Conservation (phyloP, 1,139 yeast species). For the Wickerhamiella pararugosa region DNA sequence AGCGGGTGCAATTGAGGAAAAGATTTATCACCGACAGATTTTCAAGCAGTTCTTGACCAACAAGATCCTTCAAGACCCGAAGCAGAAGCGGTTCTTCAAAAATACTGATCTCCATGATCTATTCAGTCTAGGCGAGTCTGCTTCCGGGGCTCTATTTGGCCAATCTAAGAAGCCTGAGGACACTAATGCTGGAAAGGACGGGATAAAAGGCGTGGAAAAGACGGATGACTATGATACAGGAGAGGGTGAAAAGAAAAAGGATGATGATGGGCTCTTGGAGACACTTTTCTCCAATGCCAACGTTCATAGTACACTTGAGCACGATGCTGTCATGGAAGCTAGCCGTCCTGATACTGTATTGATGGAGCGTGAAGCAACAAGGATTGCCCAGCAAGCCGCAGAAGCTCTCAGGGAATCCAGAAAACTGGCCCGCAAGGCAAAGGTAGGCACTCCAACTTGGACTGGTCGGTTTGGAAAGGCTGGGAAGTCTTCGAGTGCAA, state of each 20-base stretch:
- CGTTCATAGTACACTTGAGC: slow-evolving; percentile 62
- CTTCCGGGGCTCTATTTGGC: slow-evolving; percentile 46
- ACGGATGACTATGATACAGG: slow-evolving; percentile 31
- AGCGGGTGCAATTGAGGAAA: slow-evolving; percentile 92
- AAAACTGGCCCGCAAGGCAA: slow-evolving; percentile 42
- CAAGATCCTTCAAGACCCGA: slow-evolving; percentile 88
- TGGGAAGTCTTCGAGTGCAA: slow-evolving; percentile 29
- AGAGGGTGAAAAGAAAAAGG: slow-evolving; percentile 26
- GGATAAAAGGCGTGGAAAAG: slow-evolving; percentile 11
- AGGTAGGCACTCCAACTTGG: slow-evolving; percentile 87
- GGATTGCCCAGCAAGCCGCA: slow-evolving; percentile 67
- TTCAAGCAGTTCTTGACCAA: slow-evolving; percentile 90
- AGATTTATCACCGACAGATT: slow-evolving; percentile 89
- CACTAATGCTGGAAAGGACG: slow-evolving; percentile 16
- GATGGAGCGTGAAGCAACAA: slow-evolving; percentile 60
- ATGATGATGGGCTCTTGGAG: slow-evolving; percentile 43
- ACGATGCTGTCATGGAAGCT: slow-evolving; percentile 58
- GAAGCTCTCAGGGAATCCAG: slow-evolving; percentile 57
- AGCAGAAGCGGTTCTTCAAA: slow-evolving; percentile 83
- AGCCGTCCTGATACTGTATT: slow-evolving; percentile 38
- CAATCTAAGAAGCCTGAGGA: slow-evolving; percentile 16
- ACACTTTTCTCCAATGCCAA: slow-evolving; percentile 61
- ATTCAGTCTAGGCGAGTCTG: slow-evolving; percentile 64
- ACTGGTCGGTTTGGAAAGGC: slow-evolving; percentile 86
- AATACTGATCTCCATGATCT: slow-evolving; percentile 83